Conservation (phyloP, 139 green algal species). For the Parachlorella kessleri region DNA sequence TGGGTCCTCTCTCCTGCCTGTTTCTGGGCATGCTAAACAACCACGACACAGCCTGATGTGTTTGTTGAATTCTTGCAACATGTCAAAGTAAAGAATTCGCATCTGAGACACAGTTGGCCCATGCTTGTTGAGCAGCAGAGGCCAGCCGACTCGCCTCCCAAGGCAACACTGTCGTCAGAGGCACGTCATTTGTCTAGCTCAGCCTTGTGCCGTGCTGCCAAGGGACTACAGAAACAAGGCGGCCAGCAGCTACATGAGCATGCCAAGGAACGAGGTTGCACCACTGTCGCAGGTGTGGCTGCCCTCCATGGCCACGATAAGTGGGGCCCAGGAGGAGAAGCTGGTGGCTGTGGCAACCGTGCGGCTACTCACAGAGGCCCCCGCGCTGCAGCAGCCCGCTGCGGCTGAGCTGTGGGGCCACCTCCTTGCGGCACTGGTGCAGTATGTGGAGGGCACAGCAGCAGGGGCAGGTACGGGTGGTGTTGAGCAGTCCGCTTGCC, state of each 20-base stretch:
- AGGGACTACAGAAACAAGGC: no score
- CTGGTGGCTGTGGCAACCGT: slow-evolving; percentile 73
- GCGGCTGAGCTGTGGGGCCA: slow-evolving; percentile 55
- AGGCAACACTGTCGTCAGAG: no score
- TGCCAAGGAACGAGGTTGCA: no score
- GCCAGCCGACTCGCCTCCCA: no score
- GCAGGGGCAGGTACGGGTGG: neutral
- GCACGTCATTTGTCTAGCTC: no score
- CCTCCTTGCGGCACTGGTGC: slow-evolving; percentile 66
- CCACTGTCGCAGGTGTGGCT: slow-evolving; percentile 79
- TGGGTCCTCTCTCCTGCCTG: slow-evolving; percentile 4
- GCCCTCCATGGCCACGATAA: slow-evolving; percentile 55
- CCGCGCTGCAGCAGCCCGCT: slow-evolving; percentile 32
- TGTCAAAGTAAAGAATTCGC: no score
- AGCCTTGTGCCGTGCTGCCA: no score
- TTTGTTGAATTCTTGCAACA: no score
- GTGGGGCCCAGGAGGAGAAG: slow-evolving; percentile 76
- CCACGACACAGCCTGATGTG: neutral
- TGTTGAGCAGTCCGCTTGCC: no score
- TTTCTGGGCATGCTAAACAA: neutral
- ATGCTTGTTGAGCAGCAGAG: no score
- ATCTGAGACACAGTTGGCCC: no score
- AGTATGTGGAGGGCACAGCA: slow-evolving; percentile 44
- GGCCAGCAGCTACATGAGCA: no score
- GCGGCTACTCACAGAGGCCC: slow-evolving; percentile 68